Conservation (phyloP, 768 basidiomycete genomes). For the Naganishia randhawae region DNA sequence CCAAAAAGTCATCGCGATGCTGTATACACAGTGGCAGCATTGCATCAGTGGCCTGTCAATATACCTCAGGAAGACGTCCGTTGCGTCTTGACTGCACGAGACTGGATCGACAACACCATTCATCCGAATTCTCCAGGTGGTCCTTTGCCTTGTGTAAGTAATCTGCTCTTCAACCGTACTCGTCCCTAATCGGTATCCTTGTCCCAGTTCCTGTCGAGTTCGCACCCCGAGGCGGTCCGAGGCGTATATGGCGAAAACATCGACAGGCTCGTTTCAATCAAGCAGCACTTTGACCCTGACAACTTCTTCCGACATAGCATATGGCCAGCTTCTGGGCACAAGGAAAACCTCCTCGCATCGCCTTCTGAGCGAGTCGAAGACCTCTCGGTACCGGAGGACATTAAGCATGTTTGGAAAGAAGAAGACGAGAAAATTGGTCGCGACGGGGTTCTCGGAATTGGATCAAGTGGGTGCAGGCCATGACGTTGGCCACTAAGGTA, state of each 20-base stretch:
- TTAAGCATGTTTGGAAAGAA: constrained; percentile 11
- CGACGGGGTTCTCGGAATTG: constrained; percentile 12
- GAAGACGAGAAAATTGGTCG: constrained; percentile 17
- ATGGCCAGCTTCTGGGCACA: constrained; percentile 59
- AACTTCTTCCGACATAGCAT: constrained; percentile 72
- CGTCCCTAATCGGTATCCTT: background rate
- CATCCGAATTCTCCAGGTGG: constrained; percentile 71
- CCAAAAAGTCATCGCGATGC: constrained; percentile 76
- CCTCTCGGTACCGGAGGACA: background rate
- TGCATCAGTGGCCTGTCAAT: constrained; percentile 85
- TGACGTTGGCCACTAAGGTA: background rate
- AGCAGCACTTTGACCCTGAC: constrained; percentile 69
- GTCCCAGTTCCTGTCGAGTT: constrained; percentile 45
- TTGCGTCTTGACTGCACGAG: constrained; percentile 78
- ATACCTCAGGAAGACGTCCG: constrained; percentile 66
- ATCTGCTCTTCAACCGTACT: background rate
- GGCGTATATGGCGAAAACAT: constrained; percentile 66
- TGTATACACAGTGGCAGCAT: constrained; percentile 76
- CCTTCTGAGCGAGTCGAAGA: background rate
- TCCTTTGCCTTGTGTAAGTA: constrained; percentile 74
- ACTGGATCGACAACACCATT: constrained; percentile 79
- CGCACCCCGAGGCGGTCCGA: constrained; percentile 37
- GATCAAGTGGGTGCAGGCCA: background rate
- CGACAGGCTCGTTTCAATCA: constrained; percentile 65
- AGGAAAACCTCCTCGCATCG: constrained; percentile 1